Evolutionary conservation across 805 yeast species (phyloP), one percentile per base, ranked within the genome.

Genomic region (Saccharomycopsis fibuligera): DNA sequence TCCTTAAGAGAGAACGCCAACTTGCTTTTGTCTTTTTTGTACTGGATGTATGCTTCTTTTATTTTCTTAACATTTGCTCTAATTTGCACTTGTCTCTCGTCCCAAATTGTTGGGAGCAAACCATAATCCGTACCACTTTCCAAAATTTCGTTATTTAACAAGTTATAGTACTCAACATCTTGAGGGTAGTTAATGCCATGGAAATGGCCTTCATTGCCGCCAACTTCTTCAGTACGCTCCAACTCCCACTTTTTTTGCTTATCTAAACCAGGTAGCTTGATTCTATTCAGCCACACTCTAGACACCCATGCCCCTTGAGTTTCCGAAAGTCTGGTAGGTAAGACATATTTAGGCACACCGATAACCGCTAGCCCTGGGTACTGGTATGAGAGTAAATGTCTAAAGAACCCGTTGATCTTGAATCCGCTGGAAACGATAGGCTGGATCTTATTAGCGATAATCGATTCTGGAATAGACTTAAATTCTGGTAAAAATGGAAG

Each of bases 301-400:
- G 85, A 76, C 27, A 85, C 67, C 58, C 81, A 73, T 5, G 80
- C 69, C 0, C 84, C 87, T 59, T 86, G 93, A 43, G 76, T 66
- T 57, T 76, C 81, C 14, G 83, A 74, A 1, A 75, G 65, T 45
- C 86, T 70, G 53, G 81, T 79, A 4, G 88, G 86, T 0, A 83
- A 65, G 3, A 79, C 78, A 53, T 76, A 74, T 35, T 78, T 68
- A 2, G 86, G 83, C 14, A 81, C 63, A 1, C 85, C 82, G 31
- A 83, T 71, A 30, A 84, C 70, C 0, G 80, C 79, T 29, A 87
- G 57, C 1, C 85, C 75, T 0, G 89, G 87, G 54, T 83, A 85
- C 16, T 69, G 64, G 24, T 69, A 67, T 55, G 76, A 75, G 41
- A 83, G 66, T 12, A 79, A 66, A 56, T 83, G 91, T 54, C 75